A percentile compares a stretch with the other conserved stretches of the same genome.
phyloP scores from a whole-genome alignment of 73 alveolate genomes.

The Paramecium primaurelia region DNA sequence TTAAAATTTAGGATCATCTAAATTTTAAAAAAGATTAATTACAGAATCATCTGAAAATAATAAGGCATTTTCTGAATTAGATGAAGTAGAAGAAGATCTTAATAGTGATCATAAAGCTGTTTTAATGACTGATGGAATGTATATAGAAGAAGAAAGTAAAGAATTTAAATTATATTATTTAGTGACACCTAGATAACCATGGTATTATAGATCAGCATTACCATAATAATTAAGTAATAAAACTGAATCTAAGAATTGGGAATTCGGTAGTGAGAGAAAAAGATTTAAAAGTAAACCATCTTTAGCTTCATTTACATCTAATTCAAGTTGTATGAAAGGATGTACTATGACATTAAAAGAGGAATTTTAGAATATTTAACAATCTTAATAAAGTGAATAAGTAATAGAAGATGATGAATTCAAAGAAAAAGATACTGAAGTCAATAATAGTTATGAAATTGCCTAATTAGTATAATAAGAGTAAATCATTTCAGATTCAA shows the following conservation, averaged over 20 bases:
- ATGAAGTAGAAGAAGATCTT: neutral
- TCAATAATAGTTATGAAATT: neutral
- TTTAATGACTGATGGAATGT: neutral
- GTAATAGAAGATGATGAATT: neutral
- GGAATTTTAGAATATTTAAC: neutral
- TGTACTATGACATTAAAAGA: neutral
- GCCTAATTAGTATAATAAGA: neutral
- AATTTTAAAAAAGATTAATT: neutral
- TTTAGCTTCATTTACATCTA: neutral
- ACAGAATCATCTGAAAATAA: neutral
- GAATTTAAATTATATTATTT: neutral
- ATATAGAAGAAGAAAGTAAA: neutral
- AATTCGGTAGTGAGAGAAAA: neutral
- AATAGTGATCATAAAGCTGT: neutral
- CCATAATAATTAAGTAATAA: neutral
- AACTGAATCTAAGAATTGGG: neutral
- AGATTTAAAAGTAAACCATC: slow-evolving; percentile 3
- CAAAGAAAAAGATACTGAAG: neutral
- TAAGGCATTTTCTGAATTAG: neutral
- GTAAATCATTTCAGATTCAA: neutral
- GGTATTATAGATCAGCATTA: neutral
- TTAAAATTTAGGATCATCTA: neutral
- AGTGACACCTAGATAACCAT: neutral
- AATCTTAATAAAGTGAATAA: neutral
- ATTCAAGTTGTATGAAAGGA: neutral